Base-by-base conservation (phyloP, 768 basidiomycete species). In the Phylloporus arenicola region DNA sequence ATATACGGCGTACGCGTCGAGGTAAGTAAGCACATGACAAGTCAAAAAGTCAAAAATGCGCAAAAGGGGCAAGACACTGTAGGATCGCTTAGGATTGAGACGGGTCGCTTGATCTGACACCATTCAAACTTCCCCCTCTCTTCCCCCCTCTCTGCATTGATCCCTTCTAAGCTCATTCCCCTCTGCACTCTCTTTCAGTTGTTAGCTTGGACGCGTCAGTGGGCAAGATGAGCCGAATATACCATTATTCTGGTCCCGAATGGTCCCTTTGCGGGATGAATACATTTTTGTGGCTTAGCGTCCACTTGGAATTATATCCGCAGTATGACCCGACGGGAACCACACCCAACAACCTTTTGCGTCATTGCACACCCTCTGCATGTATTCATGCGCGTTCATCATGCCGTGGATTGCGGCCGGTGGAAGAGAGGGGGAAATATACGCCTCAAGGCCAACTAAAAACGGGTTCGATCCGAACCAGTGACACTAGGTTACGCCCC, bases 211-310 rank as follows among this genome's bases (percentile, higher is more conserved):
- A 25, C n/a, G 22, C n/a, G 25, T 17, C 25, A 27, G 25, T 24
- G 10, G 7, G 41, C 25, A 25, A 42, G 16, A 11, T 17, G 33
- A 35, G 16, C 34, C 24, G 34, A n/a, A 35, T 19, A 37, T 6
- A 4, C 51, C 54, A 38, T 39, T 25, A 11, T 20, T 25, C 45
- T 45, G 47, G 50, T 40, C 22, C 45, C 22, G 38, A 49, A 1
- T 50, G 48, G 46, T 47, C 40, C 29, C 40, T 43, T 51, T 22
- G 31, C 30, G 22, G 8, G 37, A 1, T 19, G 19, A 17, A 41
- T 59, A 20, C 59, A 53, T 64, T 56, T 20, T 17, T 51, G 57
- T 59, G 54, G 51, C 62, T 59, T 43, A 27, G 30, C 29, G 17
- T 10, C 22, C 17, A 35, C 17, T 16, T 31, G 25, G 38, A 50